phyloP scores from a whole-genome alignment of 352 stramenopile species.

The Aphanomyces stellatus region DNA sequence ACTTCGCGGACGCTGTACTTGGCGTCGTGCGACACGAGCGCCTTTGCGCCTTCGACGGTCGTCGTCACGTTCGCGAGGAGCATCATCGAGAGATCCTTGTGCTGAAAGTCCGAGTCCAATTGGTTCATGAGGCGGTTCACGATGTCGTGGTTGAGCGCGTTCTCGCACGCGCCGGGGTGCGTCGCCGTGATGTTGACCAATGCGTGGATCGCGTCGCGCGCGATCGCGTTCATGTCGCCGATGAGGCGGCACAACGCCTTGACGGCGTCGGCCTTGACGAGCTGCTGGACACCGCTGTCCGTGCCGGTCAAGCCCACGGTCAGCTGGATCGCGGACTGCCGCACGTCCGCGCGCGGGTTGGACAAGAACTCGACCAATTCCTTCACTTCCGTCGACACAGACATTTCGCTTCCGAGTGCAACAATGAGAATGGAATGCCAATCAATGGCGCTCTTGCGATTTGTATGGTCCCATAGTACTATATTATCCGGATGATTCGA shows the following conservation, averaged over 20 bases:
- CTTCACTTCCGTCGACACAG: conserved; percentile 33
- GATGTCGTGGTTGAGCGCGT: conserved; percentile 65
- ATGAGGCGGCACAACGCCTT: conserved; percentile 70
- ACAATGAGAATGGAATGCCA: conserved; percentile 1
- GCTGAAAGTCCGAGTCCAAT: conserved; percentile 69
- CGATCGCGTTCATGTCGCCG: conserved; percentile 75
- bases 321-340: conserved; percentile 74
- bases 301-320: conserved; percentile 77
- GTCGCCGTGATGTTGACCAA: conserved; percentile 79
- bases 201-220: conserved; percentile 78
- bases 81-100: conserved; percentile 85
- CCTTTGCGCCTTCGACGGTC: conserved; percentile 5
- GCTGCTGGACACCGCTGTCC: conserved; percentile 65
- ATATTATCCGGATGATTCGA: not conserved
- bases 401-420: not conserved
- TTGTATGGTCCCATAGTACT: not conserved
- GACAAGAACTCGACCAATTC: conserved; percentile 77
- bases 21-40: conserved; percentile 28
- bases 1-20: conserved; percentile 44
- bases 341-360: conserved; percentile 70
- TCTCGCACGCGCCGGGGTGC: conserved; percentile 55
- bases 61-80: conserved; percentile 46
- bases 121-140: conserved; percentile 84
- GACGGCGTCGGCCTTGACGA: conserved; percentile 70
- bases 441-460: conserved; percentile 6